Percentiles rank a stretch among this genome's conserved stretches.
phyloP scores from a whole-genome alignment of 1,139 yeast genomes.

The Saccharomyces uvarum region DNA sequence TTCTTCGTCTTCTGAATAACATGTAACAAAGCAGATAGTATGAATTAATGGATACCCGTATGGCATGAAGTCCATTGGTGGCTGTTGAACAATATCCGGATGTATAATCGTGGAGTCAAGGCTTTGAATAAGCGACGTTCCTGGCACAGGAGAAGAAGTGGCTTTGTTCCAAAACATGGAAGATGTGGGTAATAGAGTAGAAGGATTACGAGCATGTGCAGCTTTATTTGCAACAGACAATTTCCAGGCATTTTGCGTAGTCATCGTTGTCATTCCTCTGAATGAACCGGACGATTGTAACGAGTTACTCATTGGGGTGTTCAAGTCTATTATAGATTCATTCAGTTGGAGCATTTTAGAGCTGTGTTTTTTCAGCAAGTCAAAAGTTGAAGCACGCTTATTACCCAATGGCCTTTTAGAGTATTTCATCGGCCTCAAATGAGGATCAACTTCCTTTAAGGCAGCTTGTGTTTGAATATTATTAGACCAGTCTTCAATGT shows the following conservation, averaged over 20 bases:
- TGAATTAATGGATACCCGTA: constrained; percentile 84
- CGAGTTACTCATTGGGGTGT: background rate
- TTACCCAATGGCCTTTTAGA: constrained; percentile 9
- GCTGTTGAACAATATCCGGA: constrained; percentile 72
- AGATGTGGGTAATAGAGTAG: constrained; percentile 7
- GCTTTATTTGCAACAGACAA: constrained; percentile 8
- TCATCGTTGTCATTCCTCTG: constrained; percentile 33
- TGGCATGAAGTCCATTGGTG: constrained; percentile 83
- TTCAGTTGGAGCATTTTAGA: constrained; percentile 19
- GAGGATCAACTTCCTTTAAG: constrained; percentile 44
- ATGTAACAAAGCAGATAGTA: constrained; percentile 75
- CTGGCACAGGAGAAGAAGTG: constrained; percentile 4
- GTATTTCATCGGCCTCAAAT: constrained; percentile 20
- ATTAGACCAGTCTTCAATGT: constrained; percentile 75
- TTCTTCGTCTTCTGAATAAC: constrained; percentile 85
- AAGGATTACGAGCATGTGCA: constrained; percentile 6
- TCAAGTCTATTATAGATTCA: constrained; percentile 9
- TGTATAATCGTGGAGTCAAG: constrained; percentile 67
- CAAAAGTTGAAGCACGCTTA: constrained; percentile 17
- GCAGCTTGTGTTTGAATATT: constrained; percentile 48
- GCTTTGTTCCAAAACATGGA: constrained; percentile 9
- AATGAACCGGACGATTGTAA: constrained; percentile 6
- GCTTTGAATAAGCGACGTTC: constrained; percentile 34
- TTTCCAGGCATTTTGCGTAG: constrained; percentile 29
- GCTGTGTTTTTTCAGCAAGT: constrained; percentile 20